Evolutionary conservation across 441 rosid genomes (phyloP), one percentile per base, ranked within the genome.

Genomic region (Corymbia calophylla): DNA sequence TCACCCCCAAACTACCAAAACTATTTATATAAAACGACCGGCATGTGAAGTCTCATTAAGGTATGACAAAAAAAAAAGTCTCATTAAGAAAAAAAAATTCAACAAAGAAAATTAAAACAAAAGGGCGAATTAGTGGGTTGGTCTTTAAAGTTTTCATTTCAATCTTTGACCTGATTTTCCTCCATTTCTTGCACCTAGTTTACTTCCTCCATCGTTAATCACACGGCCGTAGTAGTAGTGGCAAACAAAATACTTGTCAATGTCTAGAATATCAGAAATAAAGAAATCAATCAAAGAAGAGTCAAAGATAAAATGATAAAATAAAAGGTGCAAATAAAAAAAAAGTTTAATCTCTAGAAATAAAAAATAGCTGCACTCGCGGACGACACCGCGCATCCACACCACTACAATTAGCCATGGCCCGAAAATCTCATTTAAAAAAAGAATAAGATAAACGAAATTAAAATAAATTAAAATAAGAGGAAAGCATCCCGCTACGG

Each of bases 21-120:
- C 2, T 9, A 31, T 15, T 3, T 39, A 6, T 16, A n/a, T 31
- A 66, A 66, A 66, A 16, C 8, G 2, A 35, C 1, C 5, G 1
- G 11, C 8, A 0, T 1, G 15, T 39, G 29, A 35, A 35, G 27
- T 73, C 47, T 73, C 49, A 11, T 9, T 4, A 2, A 70, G 8
- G 44, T 39, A 39, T 39, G 44, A 39, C 44, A 5, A 39, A 39
- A 39, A 39, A 39, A 39, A 39, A 35, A 35, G 27, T 73, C 47
- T 73, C 82, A 11, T 9, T 4, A 2, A 70, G 8, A 19, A 32
- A 68, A 3, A 62, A 12, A 68, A 32, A 31, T 4, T 32, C 47
- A 9, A 32, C 10, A 68, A 4, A 9, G 12, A 31, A 68, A 68
- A 17, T 68, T 16, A 32, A 8, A 4, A 39, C 4, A 56, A 32